Conservation (phyloP, 2,329 filamentous ascomycete species). For the Aspergillus eucalypticola region DNA sequence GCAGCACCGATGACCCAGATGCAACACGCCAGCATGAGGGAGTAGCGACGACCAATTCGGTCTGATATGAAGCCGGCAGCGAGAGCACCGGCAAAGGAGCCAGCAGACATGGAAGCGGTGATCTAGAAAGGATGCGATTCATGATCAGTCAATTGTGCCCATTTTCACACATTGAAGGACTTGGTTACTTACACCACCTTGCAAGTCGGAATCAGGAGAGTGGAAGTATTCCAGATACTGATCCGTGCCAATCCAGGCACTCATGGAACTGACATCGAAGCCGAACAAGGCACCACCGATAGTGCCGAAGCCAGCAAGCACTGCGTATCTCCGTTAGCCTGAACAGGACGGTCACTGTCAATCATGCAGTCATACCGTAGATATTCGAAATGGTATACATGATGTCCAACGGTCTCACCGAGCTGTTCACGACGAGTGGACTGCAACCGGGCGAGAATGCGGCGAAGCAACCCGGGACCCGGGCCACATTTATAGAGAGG, state of each 20-base stretch:
- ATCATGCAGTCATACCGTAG: conserved; percentile 14
- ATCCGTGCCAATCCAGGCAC: conserved; percentile 51
- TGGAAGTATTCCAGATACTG: conserved; percentile 59
- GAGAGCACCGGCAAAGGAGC: conserved; percentile 65
- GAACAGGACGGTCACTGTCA: neutral
- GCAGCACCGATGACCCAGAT: conserved; percentile 40
- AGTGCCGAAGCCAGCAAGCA: conserved; percentile 58
- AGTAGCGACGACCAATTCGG: conserved; percentile 40
- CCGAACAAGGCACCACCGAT: conserved; percentile 60
- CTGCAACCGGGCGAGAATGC: neutral
- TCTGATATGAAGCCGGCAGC: conserved; percentile 41
- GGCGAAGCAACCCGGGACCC: neutral
- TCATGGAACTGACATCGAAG: conserved; percentile 56
- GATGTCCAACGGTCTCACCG: conserved; percentile 8
- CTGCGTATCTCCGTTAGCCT: conserved; percentile 11
- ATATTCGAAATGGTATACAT: conserved; percentile 27
- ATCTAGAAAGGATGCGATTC: conserved; percentile 48
- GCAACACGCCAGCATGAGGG: conserved; percentile 40
- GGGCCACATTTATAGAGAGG: neutral
- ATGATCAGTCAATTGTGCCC: conserved; percentile 25
- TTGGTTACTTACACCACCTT: conserved; percentile 34
- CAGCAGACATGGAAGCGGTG: conserved; percentile 69
- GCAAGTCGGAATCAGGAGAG: conserved; percentile 41
- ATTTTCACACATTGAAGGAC: neutral
- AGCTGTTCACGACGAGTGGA: neutral